Base-by-base conservation (phyloP, 805 yeast species). In the Ogataea methylovora region DNA sequence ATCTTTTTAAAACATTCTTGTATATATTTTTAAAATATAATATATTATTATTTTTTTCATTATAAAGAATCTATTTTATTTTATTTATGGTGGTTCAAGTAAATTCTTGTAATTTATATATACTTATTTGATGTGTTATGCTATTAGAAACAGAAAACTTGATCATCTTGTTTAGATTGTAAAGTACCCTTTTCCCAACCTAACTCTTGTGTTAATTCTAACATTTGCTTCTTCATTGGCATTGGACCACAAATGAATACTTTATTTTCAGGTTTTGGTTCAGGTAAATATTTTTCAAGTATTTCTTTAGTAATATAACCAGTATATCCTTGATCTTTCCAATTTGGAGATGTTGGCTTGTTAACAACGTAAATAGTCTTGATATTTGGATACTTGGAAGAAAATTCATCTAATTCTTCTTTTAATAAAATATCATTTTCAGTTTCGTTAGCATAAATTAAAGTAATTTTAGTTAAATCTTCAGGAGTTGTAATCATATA, bases 241-340 rank as follows among this genome's bases (percentile, higher is more conserved):
- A 74, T 72, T 15, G 88, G 88, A 10, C 94, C 94, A 60, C 88
- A 82, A 26, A 83, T 66, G 38, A 81, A 67, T 24, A 84, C 65
- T 44, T 78, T 72, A 34, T 74, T 68, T n/a, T 70, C 63, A 2
- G 46, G 48, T 19, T 65, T 53, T 3, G 75, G 65, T 8, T 5
- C 4, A 9, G 88, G 87, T 45, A 82, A 52, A 45, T 71, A 61
- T 35, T 68, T 58, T 32, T 61, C 51, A 43, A 79, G 63, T 62
- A 75, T 62, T 33, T 78, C 80, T 48, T 70, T 70, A 12, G 80
- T 69, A 27, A 83, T 71, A 29, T 58, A 67, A 6, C 94, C 92
- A 13, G 54, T 58, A 29, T 70, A 67, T 5, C 84, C 84, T 14
- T 68, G 65, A 5, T 79, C 79, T 1, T 49, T 42, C 87, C 86